phyloP scores from a whole-genome alignment of 306 rosid genomes.

The Cucurbita ficifolia region DNA sequence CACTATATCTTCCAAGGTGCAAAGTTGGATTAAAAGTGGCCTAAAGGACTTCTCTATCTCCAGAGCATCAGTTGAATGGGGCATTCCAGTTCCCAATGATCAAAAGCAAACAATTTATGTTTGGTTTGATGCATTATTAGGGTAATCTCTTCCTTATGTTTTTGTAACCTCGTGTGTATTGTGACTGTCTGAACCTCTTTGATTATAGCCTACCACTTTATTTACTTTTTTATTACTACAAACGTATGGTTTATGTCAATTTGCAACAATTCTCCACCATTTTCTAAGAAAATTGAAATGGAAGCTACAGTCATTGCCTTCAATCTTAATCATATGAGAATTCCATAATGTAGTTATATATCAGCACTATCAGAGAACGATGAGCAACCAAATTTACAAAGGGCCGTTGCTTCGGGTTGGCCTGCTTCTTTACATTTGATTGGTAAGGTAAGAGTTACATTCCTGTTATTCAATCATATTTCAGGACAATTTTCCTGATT shows the following conservation, averaged over 20 bases:
- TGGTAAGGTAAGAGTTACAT: constrained; percentile 52
- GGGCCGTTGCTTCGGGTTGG: constrained; percentile 71
- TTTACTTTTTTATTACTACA: not conserved
- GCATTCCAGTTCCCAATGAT: constrained; percentile 90
- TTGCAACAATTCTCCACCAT: not conserved
- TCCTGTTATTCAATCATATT: constrained; percentile 3
- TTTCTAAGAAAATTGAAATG: constrained; percentile 5
- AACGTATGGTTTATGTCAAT: not conserved
- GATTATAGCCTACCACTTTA: not conserved
- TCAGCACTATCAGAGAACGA: constrained; percentile 65
- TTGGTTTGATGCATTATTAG: constrained; percentile 97
- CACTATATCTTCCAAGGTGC: constrained; percentile 51
- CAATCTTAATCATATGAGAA: not conserved
- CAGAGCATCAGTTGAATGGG: constrained; percentile 95
- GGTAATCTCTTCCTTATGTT: constrained; percentile 28
- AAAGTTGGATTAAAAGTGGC: constrained; percentile 87
- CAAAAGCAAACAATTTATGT: constrained; percentile 76
- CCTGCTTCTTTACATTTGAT: constrained; percentile 88
- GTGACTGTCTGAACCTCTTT: not conserved
- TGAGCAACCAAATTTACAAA: constrained; percentile 43
- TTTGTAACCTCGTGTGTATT: not conserved
- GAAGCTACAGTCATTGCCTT: not conserved
- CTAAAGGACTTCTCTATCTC: constrained; percentile 87
- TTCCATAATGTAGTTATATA: constrained; percentile 47
- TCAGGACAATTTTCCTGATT: not conserved